Evolutionary conservation across 495 filamentous ascomycete genomes (phyloP).

Genomic region (Penicillium taxi): DNA sequence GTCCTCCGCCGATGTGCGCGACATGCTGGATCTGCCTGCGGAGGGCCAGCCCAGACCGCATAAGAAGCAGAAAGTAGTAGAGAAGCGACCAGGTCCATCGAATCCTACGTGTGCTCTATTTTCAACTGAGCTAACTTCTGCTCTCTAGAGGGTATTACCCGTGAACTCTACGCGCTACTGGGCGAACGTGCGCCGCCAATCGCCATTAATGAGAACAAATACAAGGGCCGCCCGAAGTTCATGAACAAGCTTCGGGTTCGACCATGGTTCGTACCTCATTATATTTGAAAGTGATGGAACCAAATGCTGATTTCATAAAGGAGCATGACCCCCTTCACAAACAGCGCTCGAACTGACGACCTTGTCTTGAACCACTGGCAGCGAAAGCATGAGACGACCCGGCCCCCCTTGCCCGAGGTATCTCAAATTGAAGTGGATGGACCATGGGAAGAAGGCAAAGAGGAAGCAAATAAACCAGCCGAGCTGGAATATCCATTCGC

Average conservation of each 20-base stretch:
- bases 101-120: background rate
- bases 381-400: slow-evolving; percentile 31
- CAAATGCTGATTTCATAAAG: slow-evolving; percentile 17
- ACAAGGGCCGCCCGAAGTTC: slow-evolving; percentile 55
- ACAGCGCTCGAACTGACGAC: slow-evolving; percentile 46
- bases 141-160: slow-evolving; percentile 62
- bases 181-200: slow-evolving; percentile 64
- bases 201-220: slow-evolving; percentile 57
- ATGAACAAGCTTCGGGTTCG: slow-evolving; percentile 46
- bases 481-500: slow-evolving; percentile 46
- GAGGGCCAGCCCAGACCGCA: slow-evolving; percentile 54
- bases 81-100: slow-evolving; percentile 57
- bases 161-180: slow-evolving; percentile 57
- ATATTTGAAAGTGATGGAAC: background rate
- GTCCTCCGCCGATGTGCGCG: slow-evolving; percentile 79
- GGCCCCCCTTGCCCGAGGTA: slow-evolving; percentile 32
- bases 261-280: slow-evolving; percentile 39
- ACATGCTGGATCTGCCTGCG: slow-evolving; percentile 75
- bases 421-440: slow-evolving; percentile 38
- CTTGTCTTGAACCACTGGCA: slow-evolving; percentile 65
- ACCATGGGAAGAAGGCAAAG: slow-evolving; percentile 18
- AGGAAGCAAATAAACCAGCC: slow-evolving; percentile 24
- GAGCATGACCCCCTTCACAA: slow-evolving; percentile 50
- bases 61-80: slow-evolving; percentile 71
- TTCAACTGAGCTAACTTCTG: slow-evolving; percentile 4